A percentile compares a stretch with the other conserved stretches of the same genome.
phyloP scores from a whole-genome alignment of 495 filamentous ascomycete species.

The Thozetella sp. region DNA sequence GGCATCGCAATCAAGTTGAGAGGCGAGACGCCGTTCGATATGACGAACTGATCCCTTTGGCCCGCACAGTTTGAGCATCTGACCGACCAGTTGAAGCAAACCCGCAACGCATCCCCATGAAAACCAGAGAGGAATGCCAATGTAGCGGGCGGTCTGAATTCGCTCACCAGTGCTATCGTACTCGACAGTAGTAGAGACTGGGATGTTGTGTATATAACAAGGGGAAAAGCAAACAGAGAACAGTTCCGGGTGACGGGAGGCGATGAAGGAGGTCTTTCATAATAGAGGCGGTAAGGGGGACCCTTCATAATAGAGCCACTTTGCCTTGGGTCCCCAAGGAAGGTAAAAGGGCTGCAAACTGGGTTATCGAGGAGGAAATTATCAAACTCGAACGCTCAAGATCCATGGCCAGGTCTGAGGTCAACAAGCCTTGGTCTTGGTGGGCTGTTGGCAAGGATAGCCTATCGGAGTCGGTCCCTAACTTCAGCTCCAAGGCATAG shows the following conservation, averaged over 20 bases:
- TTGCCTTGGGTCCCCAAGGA: too few relatives aligned
- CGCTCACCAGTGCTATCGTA: not conserved
- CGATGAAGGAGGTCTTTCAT: not conserved
- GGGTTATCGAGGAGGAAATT: too few relatives aligned
- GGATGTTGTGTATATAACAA: not conserved
- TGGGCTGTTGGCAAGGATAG: too few relatives aligned
- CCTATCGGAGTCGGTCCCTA: too few relatives aligned
- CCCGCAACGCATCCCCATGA: not conserved
- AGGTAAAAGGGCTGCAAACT: too few relatives aligned
- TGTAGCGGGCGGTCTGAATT: not conserved
- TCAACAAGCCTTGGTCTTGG: too few relatives aligned
- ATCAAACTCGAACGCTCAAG: too few relatives aligned
- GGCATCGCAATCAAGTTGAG: not conserved
- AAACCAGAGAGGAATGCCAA: not conserved
- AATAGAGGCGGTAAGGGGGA: not conserved
- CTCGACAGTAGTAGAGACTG: not conserved
- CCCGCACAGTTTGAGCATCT: not conserved
- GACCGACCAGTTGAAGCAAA: not conserved
- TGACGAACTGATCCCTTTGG: not conserved
- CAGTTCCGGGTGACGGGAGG: not conserved
- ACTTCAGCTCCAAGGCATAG: too few relatives aligned
- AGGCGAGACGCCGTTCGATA: not conserved
- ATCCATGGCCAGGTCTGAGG: too few relatives aligned
- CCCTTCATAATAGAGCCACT: not conserved
- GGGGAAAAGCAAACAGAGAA: conserved; percentile 2